Base-by-base conservation (phyloP, 2,329 filamentous ascomycete genomes). In the Knufia petricola region DNA sequence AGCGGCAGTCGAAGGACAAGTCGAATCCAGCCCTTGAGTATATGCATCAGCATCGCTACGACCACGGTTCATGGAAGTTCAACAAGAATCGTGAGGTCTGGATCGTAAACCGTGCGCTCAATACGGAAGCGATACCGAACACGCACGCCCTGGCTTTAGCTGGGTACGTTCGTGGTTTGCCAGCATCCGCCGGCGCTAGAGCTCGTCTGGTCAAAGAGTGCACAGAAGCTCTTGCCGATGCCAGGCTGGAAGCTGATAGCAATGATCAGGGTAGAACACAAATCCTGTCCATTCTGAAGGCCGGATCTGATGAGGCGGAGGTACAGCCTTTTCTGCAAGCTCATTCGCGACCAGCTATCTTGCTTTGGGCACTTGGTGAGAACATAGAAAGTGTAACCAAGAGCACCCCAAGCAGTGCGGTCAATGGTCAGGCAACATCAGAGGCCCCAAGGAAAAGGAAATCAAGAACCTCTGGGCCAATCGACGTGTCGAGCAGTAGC, bases 21-120 rank as follows among this genome's bases (percentile, higher is more conserved):
- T 31, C 52, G 9, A 41, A 51, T 21, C 17, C 50, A 24, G 49
- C 52, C 21, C 42, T 57, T 13, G 74, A 78, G 46, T 95, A 95
- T 63, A 76, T 95, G 38, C 74, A 74, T 40, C 79, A 82, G 62
- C 95, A 88, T 75, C 75, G 85, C 66, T 76, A 75, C 48, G 76
- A 81, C 52, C 81, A 81, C 50, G 71, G 75, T 8, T 73, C 73
- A 58, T 96, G 90, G 90, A 95, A 95, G 66, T 96, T 95, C 72
- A 94, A 94, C 71, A 95, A 95, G 70, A 89, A 87, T 58, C 81
- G 87, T 62, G 89, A 95, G 66, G 86, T 82, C 47, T 79, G 86
- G 58, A 73, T 95, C 10, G 78, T 95, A 62, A 90, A 92, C 65
- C 81, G 94, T 69, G 69, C 85, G 39, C 86, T 94, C 63, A 81